Evolutionary conservation across 495 filamentous ascomycete species (phyloP), one percentile per base, ranked within the genome.

Genomic region (Xylaria venustula): DNA sequence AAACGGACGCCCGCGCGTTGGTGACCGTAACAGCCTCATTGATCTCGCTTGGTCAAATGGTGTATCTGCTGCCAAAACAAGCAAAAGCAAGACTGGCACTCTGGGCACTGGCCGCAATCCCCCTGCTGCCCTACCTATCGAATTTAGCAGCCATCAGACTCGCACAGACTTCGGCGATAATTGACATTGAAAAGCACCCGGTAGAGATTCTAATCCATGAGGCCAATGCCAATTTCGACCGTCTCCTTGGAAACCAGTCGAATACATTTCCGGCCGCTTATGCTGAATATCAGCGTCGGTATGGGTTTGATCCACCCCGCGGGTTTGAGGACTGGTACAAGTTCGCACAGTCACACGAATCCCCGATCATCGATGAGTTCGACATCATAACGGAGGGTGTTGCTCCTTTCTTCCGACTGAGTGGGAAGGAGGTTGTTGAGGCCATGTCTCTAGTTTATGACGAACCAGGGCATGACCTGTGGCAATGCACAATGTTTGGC

Each of bases 341-440:
- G 40, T 90, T 84, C 65, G 87, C 89, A 3, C 79, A 72, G 12
- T 74, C 64, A 15, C 80, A 81, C 58, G 72, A 78, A 3, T 87
- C 88, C 0, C 76, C 83, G 1, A 72, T 90, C 11, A 85, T 91
- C 64, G 89, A 92, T 63, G 88, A 92, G 50, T 92, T 87, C 61
- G 87, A 91, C 71, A 65, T 58, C 1, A 74, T 78, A 25, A 60
- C 58, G 42, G 34, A 67, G 12, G 55, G 62, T n/a, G 59, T 77
- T 20, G 26, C 40, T 2, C 73, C 68, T 1, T 72, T 75, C 25
- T 66, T 61, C 50, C 60, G 42, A 4, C 23, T 73, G 1, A 71
- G 59, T 30, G 74, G 71, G 1, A 32, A 42, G 17, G 65, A 75
- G 19, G 25, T 75, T 11, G 6, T 53, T 4, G 12, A 58, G 1